A percentile compares a stretch with the other conserved stretches of the same genome.
phyloP scores from a whole-genome alignment of 2,329 filamentous ascomycete genomes.

The Colletotrichum sp. region DNA sequence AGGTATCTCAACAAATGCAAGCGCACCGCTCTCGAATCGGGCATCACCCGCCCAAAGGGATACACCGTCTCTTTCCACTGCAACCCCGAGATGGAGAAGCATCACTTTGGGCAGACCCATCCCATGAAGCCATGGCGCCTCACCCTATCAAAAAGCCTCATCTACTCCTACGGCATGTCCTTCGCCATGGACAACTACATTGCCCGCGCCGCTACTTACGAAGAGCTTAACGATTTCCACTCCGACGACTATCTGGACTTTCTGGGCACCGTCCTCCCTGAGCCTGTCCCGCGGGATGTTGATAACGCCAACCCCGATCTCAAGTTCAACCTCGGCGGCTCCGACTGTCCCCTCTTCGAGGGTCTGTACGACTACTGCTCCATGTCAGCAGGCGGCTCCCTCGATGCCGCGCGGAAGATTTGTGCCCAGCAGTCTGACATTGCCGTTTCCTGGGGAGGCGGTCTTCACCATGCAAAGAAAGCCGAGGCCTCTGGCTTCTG shows the following conservation, averaged over 20 bases:
- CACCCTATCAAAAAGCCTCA: slow-evolving; percentile 92
- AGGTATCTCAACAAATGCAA: slow-evolving; percentile 63
- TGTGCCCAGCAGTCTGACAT: slow-evolving; percentile 89
- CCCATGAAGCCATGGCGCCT: slow-evolving; percentile 99
- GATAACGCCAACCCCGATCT: slow-evolving; percentile 67
- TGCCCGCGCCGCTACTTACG: slow-evolving; percentile 81
- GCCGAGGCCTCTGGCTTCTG: slow-evolving; percentile 94
- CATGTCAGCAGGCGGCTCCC: slow-evolving; percentile 86
- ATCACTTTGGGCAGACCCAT: slow-evolving; percentile 96
- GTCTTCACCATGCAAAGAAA: slow-evolving; percentile 95
- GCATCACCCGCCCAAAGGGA: slow-evolving; percentile 80
- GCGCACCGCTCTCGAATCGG: slow-evolving; percentile 63
- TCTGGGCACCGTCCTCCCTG: slow-evolving; percentile 73
- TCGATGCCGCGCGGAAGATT: slow-evolving; percentile 90
- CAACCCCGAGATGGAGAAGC: slow-evolving; percentile 92
- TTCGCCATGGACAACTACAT: slow-evolving; percentile 96
- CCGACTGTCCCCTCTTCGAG: slow-evolving; percentile 96
- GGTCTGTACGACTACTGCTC: slow-evolving; percentile 95
- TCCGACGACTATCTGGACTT: slow-evolving; percentile 91
- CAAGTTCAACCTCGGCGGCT: slow-evolving; percentile 85
- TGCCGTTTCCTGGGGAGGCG: slow-evolving; percentile 96
- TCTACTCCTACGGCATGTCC: slow-evolving; percentile 94
- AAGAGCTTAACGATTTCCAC: slow-evolving; percentile 89
- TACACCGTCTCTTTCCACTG: slow-evolving; percentile 95
- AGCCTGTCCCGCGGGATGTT: slow-evolving; percentile 67